phyloP scores from a whole-genome alignment of 2,329 filamentous ascomycete species.

The Stagonosporopsis vannaccii region DNA sequence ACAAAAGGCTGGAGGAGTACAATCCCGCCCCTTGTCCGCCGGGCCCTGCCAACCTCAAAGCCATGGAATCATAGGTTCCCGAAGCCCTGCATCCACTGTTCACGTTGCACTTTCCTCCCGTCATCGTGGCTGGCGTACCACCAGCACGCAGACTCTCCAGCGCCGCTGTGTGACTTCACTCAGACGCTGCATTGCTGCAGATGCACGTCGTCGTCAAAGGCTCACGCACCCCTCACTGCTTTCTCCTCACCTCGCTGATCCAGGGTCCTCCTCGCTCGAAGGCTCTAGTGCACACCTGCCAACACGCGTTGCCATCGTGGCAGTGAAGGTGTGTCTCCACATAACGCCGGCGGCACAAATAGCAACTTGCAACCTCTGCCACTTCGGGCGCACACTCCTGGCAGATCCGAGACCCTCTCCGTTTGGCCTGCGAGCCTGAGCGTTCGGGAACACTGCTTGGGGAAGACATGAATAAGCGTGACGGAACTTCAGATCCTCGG shows the following conservation, averaged over 20 bases:
- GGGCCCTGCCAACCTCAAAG: not conserved
- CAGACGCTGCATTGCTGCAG: conserved; percentile 3
- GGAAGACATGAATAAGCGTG: not conserved
- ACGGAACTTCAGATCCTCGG: not conserved
- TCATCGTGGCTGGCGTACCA: conserved; percentile 42
- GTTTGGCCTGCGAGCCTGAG: conserved; percentile 42
- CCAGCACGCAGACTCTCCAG: conserved; percentile 22
- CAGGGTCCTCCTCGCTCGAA: conserved; percentile 12
- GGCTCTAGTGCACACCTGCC: conserved; percentile 7
- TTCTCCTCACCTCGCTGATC: conserved; percentile 7
- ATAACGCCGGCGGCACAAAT: conserved; percentile 4
- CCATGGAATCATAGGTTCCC: conserved; percentile 24
- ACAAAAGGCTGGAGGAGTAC: conserved; percentile 15
- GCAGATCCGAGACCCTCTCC: conserved; percentile 37
- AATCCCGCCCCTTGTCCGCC: conserved; percentile 17
- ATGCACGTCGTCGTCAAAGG: conserved; percentile 15
- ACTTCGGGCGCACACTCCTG: conserved; percentile 5
- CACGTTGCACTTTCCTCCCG: conserved; percentile 24
- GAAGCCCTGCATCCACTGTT: conserved; percentile 27
- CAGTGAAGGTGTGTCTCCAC: conserved; percentile 15
- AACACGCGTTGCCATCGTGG: conserved; percentile 19
- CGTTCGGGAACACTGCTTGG: conserved; percentile 12
- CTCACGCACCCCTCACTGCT: conserved; percentile 10
- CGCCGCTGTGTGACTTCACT: not conserved
- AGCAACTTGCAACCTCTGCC: conserved; percentile 3